These are phyloP conservation scores for Caryopteris hybrid DNA, from an alignment of 305 asterid genomes.

Conservation along the genomic window DNA sequence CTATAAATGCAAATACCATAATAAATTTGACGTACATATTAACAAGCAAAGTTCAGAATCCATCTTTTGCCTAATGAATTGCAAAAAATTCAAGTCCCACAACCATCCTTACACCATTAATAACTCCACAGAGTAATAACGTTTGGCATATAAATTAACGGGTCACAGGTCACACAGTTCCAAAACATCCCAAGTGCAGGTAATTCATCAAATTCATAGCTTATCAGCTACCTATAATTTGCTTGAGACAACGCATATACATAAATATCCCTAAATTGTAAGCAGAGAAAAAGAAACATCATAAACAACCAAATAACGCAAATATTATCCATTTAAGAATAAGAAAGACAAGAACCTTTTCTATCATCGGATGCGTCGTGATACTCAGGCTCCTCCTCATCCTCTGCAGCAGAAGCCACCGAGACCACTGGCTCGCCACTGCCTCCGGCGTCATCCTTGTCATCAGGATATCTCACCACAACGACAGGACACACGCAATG, in stretches of 20 bases:
- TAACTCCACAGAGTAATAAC: background rate
- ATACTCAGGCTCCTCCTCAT: slow-evolving; percentile 44
- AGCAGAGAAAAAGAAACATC: background rate
- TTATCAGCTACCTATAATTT: background rate
- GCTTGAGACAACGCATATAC: background rate
- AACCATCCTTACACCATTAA: background rate
- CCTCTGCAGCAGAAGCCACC: slow-evolving; percentile 38
- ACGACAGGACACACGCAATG: slow-evolving; percentile 80
- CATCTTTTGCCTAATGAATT: background rate
- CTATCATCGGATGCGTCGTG: slow-evolving; percentile 50
- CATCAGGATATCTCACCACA: slow-evolving; percentile 66
- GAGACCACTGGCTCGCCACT: slow-evolving; percentile 26
- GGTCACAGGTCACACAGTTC: background rate
- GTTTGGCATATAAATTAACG: background rate
- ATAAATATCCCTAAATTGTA: background rate
- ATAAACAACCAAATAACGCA: too few species aligned
- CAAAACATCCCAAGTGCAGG: background rate
- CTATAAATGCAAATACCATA: background rate
- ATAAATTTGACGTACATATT: too few species aligned
- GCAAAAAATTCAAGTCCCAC: background rate
- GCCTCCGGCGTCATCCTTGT: slow-evolving; percentile 38
- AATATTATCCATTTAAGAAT: too few species aligned
- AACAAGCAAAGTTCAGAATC: background rate
- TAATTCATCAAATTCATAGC: background rate
- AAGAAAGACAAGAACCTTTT: slow-evolving; percentile 33